Evolutionary conservation across 345 rosid genomes (phyloP).

Genomic region (Ceriops decandra): DNA sequence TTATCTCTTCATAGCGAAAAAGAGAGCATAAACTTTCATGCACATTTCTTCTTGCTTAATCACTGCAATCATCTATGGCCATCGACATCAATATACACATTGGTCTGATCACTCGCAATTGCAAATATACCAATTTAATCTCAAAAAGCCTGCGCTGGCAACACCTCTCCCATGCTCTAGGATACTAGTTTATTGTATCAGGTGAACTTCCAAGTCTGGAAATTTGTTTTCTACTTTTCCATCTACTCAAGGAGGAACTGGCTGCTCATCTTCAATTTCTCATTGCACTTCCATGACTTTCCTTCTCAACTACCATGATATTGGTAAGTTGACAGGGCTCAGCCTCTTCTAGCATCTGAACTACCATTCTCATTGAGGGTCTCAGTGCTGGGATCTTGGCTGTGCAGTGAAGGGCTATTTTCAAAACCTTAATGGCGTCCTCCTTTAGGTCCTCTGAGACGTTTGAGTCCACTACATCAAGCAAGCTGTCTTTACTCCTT

Average conservation of each 20-base stretch:
- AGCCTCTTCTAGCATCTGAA: conserved; percentile 73
- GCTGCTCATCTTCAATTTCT: background rate
- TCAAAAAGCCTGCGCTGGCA: no score
- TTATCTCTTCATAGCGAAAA: no score
- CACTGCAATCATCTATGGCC: no score
- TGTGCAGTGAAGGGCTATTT: conserved; percentile 62
- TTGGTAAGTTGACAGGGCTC: conserved; percentile 33
- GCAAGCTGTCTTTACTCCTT: conserved; percentile 37
- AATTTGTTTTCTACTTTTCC: background rate
- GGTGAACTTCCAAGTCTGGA: background rate
- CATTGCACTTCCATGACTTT: conserved; percentile 7
- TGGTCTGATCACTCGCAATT: no score
- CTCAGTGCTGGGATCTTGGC: conserved; percentile 51
- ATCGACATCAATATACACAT: no score
- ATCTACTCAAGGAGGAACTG: background rate
- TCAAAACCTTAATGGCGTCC: conserved; percentile 53
- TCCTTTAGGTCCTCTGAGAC: conserved; percentile 42
- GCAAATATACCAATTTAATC: no score
- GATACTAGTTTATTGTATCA: background rate
- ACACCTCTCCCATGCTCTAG: background rate
- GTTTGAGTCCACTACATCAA: conserved; percentile 43
- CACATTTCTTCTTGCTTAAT: no score
- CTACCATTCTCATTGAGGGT: conserved; percentile 76
- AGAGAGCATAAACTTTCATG: no score
- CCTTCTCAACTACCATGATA: conserved; percentile 22